A percentile compares a stretch with the other conserved stretches of the same genome.
Evolutionary conservation across 306 rosid species (phyloP).

Genomic region (Castanea mollissima): DNA sequence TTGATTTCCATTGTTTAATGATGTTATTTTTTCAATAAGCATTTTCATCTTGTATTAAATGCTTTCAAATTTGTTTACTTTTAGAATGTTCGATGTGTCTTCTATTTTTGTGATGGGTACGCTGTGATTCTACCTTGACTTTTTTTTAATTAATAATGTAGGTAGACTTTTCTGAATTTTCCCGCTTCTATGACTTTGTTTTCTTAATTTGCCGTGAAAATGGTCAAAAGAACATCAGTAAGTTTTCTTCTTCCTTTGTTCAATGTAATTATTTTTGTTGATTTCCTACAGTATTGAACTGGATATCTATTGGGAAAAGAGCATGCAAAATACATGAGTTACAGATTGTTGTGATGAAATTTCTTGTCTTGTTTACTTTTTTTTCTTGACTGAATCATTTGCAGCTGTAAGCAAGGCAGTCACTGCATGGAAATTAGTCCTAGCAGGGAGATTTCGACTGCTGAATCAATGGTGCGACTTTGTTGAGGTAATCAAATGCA

Average conservation of each 20-base stretch:
- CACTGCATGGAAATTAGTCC: conserved; percentile 83
- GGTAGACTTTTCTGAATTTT: conserved; percentile 71
- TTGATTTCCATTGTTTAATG: conserved; percentile 2
- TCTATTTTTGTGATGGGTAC: conserved; percentile 14
- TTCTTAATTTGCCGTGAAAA: conserved; percentile 83
- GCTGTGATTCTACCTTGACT: conserved; percentile 19
- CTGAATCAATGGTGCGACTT: conserved; percentile 89
- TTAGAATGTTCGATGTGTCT: conserved; percentile 10
- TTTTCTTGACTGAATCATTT: conserved; percentile 22
- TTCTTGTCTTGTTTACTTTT: conserved; percentile 7
- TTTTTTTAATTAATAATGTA: conserved; percentile 24
- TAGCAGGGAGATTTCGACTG: conserved; percentile 76
- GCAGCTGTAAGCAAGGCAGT: conserved; percentile 82
- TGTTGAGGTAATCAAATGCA: conserved; percentile 72
- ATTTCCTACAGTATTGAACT: not conserved
- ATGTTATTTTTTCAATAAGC: not conserved
- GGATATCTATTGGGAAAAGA: not conserved
- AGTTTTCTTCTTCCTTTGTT: conserved; percentile 24
- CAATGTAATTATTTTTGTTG: conserved; percentile 6
- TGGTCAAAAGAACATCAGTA: conserved; percentile 96
- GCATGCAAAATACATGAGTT: not conserved
- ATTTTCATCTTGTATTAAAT: not conserved
- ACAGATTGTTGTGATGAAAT: conserved; percentile 7
- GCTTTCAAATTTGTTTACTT: not conserved
- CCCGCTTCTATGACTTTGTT: conserved; percentile 87